A percentile compares a stretch with the other conserved stretches of the same genome.
Evolutionary conservation across 1,284 basidiomycete genomes (phyloP).

Genomic region (Farysia itapuensis): DNA sequence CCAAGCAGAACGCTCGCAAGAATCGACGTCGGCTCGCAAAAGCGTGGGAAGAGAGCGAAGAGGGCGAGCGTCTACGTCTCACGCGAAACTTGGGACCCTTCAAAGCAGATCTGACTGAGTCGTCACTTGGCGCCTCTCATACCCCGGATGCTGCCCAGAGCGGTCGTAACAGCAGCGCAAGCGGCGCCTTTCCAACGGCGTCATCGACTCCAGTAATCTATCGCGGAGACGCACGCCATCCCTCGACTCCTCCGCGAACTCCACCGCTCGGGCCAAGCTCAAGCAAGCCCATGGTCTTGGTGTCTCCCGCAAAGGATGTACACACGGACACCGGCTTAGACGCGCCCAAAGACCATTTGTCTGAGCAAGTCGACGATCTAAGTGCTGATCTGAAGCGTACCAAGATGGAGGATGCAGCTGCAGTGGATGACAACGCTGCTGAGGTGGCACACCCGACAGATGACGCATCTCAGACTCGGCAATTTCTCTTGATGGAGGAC

Average conservation of each 20-base stretch:
- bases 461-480: conserved; percentile 64
- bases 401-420: not conserved
- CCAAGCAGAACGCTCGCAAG: conserved; percentile 35
- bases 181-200: conserved; percentile 23
- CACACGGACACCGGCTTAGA: not conserved
- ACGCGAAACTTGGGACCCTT: conserved; percentile 19
- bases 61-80: conserved; percentile 34
- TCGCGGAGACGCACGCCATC: conserved; percentile 23
- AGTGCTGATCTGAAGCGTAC: no score
- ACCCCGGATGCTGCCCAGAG: conserved; percentile 27
- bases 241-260: conserved; percentile 27
- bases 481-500: conserved; percentile 99
- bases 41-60: conserved; percentile 53
- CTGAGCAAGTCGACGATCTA: not conserved
- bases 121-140: conserved; percentile 3
- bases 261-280: conserved; percentile 15
- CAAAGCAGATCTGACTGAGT: conserved; percentile 2
- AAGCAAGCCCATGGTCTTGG: conserved; percentile 28
- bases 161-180: conserved; percentile 28
- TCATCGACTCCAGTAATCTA: conserved; percentile 20
- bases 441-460: conserved; percentile 6
- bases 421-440: not conserved
- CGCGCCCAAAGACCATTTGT: not conserved
- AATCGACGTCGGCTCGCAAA: conserved; percentile 43
- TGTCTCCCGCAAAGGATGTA: conserved; percentile 1